Conservation (phyloP, 2,329 filamentous ascomycete species). For the Pseudocercospora vitis region DNA sequence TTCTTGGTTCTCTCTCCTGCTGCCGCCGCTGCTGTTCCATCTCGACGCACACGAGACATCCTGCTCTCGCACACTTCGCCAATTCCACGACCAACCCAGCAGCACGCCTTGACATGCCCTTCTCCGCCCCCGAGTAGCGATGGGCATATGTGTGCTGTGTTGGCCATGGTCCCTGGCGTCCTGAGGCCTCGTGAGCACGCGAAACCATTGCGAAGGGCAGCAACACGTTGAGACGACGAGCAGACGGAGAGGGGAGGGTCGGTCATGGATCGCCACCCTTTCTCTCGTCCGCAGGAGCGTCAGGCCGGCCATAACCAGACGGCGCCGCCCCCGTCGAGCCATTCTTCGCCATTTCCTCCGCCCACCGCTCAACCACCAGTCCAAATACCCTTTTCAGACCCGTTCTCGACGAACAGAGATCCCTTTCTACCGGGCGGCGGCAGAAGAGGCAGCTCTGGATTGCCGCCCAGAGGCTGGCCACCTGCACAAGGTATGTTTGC, state of each 20-base stretch:
- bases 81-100: neutral
- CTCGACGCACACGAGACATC: conserved; percentile 5
- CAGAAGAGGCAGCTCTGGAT: conserved; percentile 45
- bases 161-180: conserved; percentile 1
- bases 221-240: conserved; percentile 6
- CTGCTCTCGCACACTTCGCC: conserved; percentile 2
- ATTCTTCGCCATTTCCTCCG: conserved; percentile 37
- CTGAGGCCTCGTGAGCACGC: conserved; percentile 13
- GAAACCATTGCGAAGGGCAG: conserved; percentile 3
- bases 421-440: conserved; percentile 46
- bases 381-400: conserved; percentile 50
- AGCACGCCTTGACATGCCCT: conserved; percentile 6
- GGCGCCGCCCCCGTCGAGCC: conserved; percentile 37
- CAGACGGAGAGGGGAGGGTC: neutral
- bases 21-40: conserved; percentile 3
- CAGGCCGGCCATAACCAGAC: conserved; percentile 37
- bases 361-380: conserved; percentile 41
- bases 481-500: conserved; percentile 31
- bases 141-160: conserved; percentile 7
- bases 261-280: conserved; percentile 35
- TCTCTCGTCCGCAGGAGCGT: conserved; percentile 41
- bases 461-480: conserved; percentile 36
- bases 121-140: neutral
- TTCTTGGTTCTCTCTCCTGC: neutral
- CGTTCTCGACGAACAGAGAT: conserved; percentile 47